These are phyloP conservation scores for Boletus rubroflammeus DNA, from an alignment of 768 basidiomycete genomes.

Conservation along the genomic window DNA sequence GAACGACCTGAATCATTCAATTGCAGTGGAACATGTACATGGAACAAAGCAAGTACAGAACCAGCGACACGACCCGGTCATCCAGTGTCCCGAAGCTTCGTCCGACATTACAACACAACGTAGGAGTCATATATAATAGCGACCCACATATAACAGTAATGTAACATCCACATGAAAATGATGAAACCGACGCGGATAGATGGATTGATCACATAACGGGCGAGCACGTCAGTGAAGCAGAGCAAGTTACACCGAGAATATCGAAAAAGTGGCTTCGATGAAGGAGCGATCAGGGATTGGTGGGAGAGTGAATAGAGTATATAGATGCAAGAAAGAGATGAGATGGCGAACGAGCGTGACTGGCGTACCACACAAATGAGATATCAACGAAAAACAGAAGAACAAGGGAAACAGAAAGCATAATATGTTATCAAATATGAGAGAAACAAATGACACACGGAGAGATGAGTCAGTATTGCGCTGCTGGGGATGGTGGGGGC, in stretches of 20 bases:
- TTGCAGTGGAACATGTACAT: too few relatives aligned
- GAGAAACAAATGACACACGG: background rate
- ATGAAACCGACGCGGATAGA: background rate
- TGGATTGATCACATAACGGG: background rate
- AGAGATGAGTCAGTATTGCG: constrained; percentile 11
- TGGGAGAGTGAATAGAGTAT: background rate
- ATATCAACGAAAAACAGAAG: constrained; percentile 5
- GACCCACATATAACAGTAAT: background rate
- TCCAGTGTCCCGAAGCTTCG: background rate
- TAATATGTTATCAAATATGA: constrained; percentile 22
- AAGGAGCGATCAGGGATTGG: background rate
- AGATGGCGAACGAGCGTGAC: background rate
- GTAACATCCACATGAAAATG: background rate
- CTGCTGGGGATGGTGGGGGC: constrained; percentile 11
- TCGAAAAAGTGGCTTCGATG: background rate
- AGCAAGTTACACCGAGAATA: background rate
- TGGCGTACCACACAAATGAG: background rate
- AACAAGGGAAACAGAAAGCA: background rate
- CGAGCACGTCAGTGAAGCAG: background rate
- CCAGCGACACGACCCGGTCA: background rate
- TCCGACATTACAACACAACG: constrained; percentile 7
- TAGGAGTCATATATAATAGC: background rate
- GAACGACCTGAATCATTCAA: too few relatives aligned
- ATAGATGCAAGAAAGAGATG: background rate
- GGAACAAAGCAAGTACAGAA: too few relatives aligned